Base-by-base conservation (phyloP, 2,329 filamentous ascomycete species). In the Ascochyta rabiei region DNA sequence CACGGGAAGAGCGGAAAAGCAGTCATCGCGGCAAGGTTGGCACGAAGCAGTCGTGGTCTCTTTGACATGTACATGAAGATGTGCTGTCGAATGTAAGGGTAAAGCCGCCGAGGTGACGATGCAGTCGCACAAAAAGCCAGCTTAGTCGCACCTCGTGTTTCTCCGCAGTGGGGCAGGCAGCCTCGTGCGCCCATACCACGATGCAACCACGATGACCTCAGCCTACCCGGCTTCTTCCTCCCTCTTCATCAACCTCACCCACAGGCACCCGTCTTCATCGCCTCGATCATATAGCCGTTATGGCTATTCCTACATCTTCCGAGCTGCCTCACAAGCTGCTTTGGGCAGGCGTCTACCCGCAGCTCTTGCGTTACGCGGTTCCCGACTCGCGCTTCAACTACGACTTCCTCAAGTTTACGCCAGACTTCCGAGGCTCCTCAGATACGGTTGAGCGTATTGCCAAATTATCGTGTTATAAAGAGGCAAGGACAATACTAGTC, bases 381-480 rank as follows among this genome's bases (percentile, higher is more conserved):
- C 77, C 78, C 6, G 78, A 80, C 59, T 78, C 77, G 26, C 75
- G 78, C 42, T 77, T 76, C 64, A 67, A 78, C 62, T 72, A 64
- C 59, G 77, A 79, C 64, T 80, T 78, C 60, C 70, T 74, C 15
- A 68, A 68, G 39, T 80, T 78, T 64, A 76, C 76, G 37, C 72
- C 77, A 40, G 76, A 80, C 59, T 80, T 80, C 53, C 62, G 66
- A 5, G 70, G 68, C 42, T 79, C 78, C 0, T 48, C 65, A 2
- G 54, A 60, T 0, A 77, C 77, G 1, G 66, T 68, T 15, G 57
- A 67, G 6, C 69, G 64, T 31, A 59, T 80, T 2, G 48, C 63
- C 1, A 50, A 66, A 3, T 60, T 77, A 15, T 63, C 68, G 4
- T 69, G 63, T 48, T 79, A 79, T 56, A 42, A 59, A 16, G 45